Evolutionary conservation across 768 basidiomycete species (phyloP).

Genomic region (Leccinum disarticulatum): DNA sequence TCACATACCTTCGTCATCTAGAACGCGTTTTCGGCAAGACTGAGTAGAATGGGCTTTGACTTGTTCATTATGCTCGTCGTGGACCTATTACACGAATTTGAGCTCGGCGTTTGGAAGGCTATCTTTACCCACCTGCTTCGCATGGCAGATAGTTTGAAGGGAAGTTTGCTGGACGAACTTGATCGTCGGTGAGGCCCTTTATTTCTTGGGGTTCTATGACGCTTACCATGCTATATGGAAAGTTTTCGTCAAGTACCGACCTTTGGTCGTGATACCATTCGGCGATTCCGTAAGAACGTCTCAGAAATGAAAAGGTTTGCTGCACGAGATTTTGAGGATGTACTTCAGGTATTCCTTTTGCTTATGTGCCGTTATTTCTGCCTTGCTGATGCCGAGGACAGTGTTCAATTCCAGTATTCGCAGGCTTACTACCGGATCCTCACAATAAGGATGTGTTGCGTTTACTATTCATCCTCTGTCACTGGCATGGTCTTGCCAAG

Average conservation of each 20-base stretch:
- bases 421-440: not conserved
- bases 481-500: too few species aligned
- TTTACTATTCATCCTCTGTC: not conserved
- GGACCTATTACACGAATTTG: not conserved
- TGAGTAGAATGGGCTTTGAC: not conserved
- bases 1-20: too few species aligned
- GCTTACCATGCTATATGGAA: not conserved
- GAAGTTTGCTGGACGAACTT: not conserved
- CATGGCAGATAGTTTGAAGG: not conserved
- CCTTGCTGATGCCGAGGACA: not conserved
- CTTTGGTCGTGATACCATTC: not conserved
- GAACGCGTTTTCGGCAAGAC: too few species aligned
- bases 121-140: not conserved
- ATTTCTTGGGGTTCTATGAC: not conserved
- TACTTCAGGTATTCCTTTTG: not conserved
- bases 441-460: not conserved
- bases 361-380: too few species aligned
- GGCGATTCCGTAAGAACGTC: not conserved
- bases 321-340: not conserved
- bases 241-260: not conserved
- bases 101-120: too few species aligned
- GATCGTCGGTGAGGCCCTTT: not conserved
- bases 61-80: not conserved
- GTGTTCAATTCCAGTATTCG: not conserved
- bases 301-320: slow-evolving; percentile 1